phyloP scores from a whole-genome alignment of 1,284 basidiomycete genomes.

The Phellopilus nigrolimitatus region DNA sequence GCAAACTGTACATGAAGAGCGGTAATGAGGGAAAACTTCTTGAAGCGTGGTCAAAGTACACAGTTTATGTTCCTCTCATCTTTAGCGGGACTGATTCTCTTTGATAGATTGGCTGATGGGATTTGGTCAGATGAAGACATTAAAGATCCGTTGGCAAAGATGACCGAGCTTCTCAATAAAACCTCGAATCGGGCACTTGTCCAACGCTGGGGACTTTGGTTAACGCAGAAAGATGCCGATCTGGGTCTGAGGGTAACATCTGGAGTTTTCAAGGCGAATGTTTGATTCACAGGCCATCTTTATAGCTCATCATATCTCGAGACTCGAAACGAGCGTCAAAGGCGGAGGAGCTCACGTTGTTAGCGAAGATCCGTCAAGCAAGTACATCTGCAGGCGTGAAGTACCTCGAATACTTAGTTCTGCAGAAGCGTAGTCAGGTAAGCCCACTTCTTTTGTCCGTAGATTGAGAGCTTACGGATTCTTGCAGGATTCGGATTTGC shows the following conservation, averaged over 20 bases:
- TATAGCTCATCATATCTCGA: conserved; percentile 54
- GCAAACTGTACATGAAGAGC: conserved; percentile 55
- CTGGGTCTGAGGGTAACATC: conserved; percentile 63
- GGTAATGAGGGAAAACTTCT: conserved; percentile 60
- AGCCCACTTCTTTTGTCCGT: conserved; percentile 21
- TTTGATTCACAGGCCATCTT: not conserved
- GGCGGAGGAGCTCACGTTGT: conserved; percentile 49
- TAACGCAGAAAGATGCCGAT: conserved; percentile 64
- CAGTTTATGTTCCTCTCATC: not conserved
- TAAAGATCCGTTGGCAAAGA: conserved; percentile 62
- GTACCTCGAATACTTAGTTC: conserved; percentile 77
- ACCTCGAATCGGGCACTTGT: conserved; percentile 58
- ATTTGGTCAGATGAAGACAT: conserved; percentile 62
- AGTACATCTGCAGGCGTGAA: conserved; percentile 56
- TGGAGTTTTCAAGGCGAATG: conserved; percentile 1
- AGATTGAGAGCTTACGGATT: not conserved
- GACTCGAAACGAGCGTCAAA: conserved; percentile 46
- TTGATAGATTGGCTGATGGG: conserved; percentile 66
- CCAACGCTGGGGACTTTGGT: conserved; percentile 78
- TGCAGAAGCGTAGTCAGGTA: conserved; percentile 63
- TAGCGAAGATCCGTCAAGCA: conserved; percentile 52
- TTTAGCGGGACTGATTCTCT: conserved; percentile 9
- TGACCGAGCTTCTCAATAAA: conserved; percentile 59
- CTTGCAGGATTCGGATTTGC: conserved; percentile 49
- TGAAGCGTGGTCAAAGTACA: conserved; percentile 65